Percentiles rank a stretch among this genome's conserved stretches.
Conservation (phyloP, 208 protist genomes). For the Leishmania amazonensis region DNA sequence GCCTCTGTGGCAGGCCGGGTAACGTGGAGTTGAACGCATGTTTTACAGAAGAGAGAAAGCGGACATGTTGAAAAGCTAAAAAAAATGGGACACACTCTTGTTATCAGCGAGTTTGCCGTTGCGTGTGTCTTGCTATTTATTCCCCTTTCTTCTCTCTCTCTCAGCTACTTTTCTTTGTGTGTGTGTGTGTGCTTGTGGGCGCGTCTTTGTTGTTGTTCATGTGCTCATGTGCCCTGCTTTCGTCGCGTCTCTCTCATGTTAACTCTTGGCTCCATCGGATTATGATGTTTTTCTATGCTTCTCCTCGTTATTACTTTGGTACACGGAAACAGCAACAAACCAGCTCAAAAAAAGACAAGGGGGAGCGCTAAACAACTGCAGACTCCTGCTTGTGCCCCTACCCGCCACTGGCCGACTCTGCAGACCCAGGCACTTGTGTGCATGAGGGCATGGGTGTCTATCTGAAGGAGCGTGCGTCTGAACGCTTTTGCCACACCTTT, state of each 20-base stretch:
- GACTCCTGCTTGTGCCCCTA: neutral
- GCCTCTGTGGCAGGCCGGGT: neutral
- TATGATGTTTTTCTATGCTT: neutral
- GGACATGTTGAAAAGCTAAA: neutral
- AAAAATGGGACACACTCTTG: neutral
- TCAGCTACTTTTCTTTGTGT: neutral
- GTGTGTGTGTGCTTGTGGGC: neutral
- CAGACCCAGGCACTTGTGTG: neutral
- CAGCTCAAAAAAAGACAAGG: neutral
- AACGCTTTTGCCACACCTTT: neutral
- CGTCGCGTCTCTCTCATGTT: too few species aligned
- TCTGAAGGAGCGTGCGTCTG: neutral
- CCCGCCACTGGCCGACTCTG: neutral
- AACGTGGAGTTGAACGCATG: neutral
- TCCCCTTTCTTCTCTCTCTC: neutral
- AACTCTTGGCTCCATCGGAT: neutral
- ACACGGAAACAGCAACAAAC: neutral
- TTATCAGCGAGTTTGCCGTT: neutral
- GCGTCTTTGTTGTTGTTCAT: neutral
- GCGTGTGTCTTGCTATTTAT: neutral
- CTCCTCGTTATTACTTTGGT: neutral
- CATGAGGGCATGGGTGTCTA: neutral
- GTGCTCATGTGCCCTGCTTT: neutral
- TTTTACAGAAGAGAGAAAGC: neutral
- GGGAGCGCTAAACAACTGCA: neutral